Base-by-base conservation (phyloP, 179 eudicot genomes). In the Patellifolia procumbens region DNA sequence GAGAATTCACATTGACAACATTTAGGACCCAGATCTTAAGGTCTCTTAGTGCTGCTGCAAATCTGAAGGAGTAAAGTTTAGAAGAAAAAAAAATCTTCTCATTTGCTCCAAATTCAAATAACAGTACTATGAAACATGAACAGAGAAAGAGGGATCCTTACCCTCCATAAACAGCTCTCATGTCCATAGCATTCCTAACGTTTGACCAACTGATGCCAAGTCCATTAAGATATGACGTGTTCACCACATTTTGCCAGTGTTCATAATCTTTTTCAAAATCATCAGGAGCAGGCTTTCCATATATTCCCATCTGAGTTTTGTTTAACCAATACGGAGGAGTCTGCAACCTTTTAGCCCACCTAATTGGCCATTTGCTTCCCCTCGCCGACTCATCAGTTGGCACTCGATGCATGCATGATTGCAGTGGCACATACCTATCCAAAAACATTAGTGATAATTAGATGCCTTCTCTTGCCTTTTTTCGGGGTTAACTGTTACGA, bases 121-220 rank as follows among this genome's bases (percentile, higher is more conserved):
- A n/a, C n/a, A n/a, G n/a, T 58, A 22, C 4, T 56, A n/a, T 39
- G 28, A 31, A 80, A 72, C 31, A 68, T 26, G 10, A 62, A 64
- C 29, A 34, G 48, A 58, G 65, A 48, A 48, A 12, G 48, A 29
- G 35, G 15, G 37, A 61, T 51, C 3, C 10, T 43, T 83, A 92
- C 96, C 98, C 98, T 62, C 98, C 98, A 76, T 94, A 93, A 37
- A 85, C 92, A 52, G 98, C 97, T 87, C 94, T 84, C 97, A 93
- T 89, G 83, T 93, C 98, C 94, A 94, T 94, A 46, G 87, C 84
- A 78, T 94, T 94, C 79, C 98, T 86, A 52, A 92, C 87, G 45
- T 81, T 74, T 31, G 84, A 77, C 98, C 97, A 94, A 79, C 86
- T 91, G 72, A 94, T 89, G 49, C 94, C 96, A 19, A 92, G 74